Evolutionary conservation across 1,284 basidiomycete species (phyloP).

Genomic region (Leccinum pachyderme): DNA sequence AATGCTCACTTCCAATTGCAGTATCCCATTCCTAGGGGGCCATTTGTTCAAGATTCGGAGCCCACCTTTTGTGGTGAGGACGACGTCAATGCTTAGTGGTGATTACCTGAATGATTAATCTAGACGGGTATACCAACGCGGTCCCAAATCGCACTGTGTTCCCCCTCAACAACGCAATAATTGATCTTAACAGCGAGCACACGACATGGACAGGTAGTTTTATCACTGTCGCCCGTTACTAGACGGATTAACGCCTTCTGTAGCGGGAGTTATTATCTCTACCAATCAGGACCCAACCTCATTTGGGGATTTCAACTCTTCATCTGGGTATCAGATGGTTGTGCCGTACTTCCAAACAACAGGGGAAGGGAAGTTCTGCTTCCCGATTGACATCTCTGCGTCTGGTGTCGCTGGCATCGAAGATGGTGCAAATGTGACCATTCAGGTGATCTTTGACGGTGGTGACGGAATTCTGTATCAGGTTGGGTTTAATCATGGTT

Average conservation of each 20-base stretch:
- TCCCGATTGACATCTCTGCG: conserved; percentile 48
- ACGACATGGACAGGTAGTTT: conserved; percentile 38
- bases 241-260: conserved; percentile 4
- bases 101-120: background rate
- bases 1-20: conserved; percentile 61
- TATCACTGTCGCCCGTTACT: background rate
- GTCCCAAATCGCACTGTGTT: conserved; percentile 50
- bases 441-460: conserved; percentile 47
- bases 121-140: conserved; percentile 48
- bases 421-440: conserved; percentile 48
- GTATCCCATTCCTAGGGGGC: conserved; percentile 56
- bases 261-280: conserved; percentile 45
- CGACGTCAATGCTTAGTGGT: background rate
- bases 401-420: conserved; percentile 44
- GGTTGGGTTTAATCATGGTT: conserved; percentile 26
- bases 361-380: conserved; percentile 48
- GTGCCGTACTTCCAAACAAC: conserved; percentile 45
- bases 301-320: conserved; percentile 51
- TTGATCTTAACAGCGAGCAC: conserved; percentile 43
- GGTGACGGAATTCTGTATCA: conserved; percentile 58
- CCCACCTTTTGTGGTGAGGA: conserved; percentile 47
- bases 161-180: conserved; percentile 49
- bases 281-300: conserved; percentile 46
- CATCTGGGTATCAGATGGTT: conserved; percentile 36
- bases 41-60: conserved; percentile 51